Evolutionary conservation across 495 filamentous ascomycete genomes (phyloP).

Genomic region (Clavariopsis aquatica): DNA sequence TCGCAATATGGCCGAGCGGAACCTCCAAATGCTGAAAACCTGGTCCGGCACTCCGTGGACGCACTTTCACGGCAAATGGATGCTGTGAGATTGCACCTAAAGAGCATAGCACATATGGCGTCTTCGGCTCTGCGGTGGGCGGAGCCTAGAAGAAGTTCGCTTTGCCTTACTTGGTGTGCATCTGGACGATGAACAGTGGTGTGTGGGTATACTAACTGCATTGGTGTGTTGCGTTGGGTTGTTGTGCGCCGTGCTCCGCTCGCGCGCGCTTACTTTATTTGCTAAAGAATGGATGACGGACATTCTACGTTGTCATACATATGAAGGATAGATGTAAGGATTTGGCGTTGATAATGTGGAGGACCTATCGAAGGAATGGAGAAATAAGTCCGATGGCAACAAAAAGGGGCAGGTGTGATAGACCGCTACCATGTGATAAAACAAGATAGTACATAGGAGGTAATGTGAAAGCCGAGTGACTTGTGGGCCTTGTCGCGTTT

Average conservation of each 20-base stretch:
- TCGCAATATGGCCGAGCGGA: conserved; percentile 21
- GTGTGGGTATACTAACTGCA: too few species aligned
- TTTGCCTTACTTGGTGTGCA: too few species aligned
- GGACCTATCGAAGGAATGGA: not conserved
- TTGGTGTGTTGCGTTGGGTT: not conserved
- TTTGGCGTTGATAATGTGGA: not conserved
- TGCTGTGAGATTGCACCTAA: not conserved
- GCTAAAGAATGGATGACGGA: not conserved
- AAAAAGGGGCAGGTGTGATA: not conserved
- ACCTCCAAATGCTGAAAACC: not conserved
- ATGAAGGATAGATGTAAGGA: too few species aligned
- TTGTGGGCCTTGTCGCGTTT: not conserved
- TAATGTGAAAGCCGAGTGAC: not conserved
- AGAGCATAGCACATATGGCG: not conserved
- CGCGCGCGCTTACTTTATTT: conserved; percentile 13
- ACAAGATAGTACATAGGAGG: too few species aligned
- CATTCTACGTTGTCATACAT: not conserved
- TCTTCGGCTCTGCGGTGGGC: conserved; percentile 11
- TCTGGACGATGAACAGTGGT: too few species aligned
- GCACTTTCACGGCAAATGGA: not conserved
- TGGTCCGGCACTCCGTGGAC: not conserved
- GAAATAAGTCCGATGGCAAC: not conserved
- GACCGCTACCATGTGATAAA: too few species aligned
- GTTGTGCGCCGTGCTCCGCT: conserved; percentile 11
- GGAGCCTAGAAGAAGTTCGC: too few species aligned